Evolutionary conservation across 306 rosid genomes (phyloP), one percentile per base, ranked within the genome.

Genomic region (Delonix regia): DNA sequence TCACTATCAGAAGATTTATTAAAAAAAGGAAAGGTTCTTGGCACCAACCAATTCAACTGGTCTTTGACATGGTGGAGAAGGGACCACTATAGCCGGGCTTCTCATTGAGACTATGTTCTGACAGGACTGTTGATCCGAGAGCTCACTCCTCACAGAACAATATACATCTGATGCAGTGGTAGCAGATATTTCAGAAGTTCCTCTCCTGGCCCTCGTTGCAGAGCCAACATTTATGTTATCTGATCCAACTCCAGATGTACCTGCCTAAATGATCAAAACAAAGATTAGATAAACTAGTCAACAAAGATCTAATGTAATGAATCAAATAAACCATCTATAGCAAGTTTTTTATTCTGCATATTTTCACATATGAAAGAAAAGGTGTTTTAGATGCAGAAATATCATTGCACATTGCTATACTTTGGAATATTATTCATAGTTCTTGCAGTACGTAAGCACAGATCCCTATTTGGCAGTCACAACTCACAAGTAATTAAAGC

Each of bases 41-140:
- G 24, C 27, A 69, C 74, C 44, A 27, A 69, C 74, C 74, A 18
- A 48, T 48, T 28, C 60, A 69, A 69, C 36, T 12, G 74, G 44
- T 48, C 74, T 69, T 47, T 48, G 60, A 28, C 27, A 18, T 28
- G 60, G 22, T 18, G 60, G 74, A 48, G 74, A 69, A 8, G 94
- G 90, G 55, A 72, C 89, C 24, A 81, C 86, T 75, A 87, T 80
- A 51, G 97, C 88, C 1, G 90, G 91, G 80, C 89, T 87, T 78
- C 88, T 89, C 65, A 82, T 83, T 48, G 93, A 87, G 62, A 85
- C 85, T 80, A 75, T 87, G 61, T 80, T 87, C 73, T 86, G 94
- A 79, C 80, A 82, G 74, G 85, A 34, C 12, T 82, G 87, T 18
- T 73, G 77, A 73, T 91, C 99, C 27, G 97, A 91, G 80, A 78